A percentile compares a stretch with the other conserved stretches of the same genome.
These are phyloP conservation scores for Saprolegnia parasitica DNA, from an alignment of 352 stramenopile genomes.

Conservation along the genomic window DNA sequence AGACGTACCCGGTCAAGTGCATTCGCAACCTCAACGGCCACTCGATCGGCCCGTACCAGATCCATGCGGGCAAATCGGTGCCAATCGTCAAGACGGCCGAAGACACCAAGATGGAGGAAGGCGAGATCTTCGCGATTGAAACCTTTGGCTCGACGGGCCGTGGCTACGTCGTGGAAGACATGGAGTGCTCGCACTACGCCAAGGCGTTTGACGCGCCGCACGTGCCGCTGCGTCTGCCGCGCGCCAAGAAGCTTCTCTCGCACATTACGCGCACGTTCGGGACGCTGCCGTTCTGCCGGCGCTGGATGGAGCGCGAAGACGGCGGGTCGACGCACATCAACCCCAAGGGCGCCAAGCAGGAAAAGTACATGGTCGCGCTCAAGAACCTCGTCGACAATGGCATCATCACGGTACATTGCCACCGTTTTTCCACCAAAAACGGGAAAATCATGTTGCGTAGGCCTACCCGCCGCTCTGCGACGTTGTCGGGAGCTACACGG, in stretches of 20 bases:
- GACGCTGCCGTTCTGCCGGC: constrained; percentile 97
- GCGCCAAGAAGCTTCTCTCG: constrained; percentile 92
- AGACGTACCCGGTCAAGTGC: constrained; percentile 92
- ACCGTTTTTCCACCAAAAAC: too few species aligned
- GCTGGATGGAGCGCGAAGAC: constrained; percentile 96
- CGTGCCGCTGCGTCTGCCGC: constrained; percentile 87
- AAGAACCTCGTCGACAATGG: constrained; percentile 98
- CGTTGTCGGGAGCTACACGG: constrained; percentile 94
- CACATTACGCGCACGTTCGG: constrained; percentile 99
- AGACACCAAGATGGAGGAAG: constrained; percentile 96
- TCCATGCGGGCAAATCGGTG: constrained; percentile 95
- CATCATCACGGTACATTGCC: constrained; percentile 84
- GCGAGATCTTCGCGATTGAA: constrained; percentile 97
- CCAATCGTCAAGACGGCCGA: constrained; percentile 93
- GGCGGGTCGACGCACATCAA: constrained; percentile 92
- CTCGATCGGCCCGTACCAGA: constrained; percentile 96
- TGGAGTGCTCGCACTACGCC: constrained; percentile 98
- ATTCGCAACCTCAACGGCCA: constrained; percentile 98
- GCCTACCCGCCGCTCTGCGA: constrained; percentile 96
- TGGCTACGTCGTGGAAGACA: constrained; percentile 87
- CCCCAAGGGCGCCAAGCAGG: constrained; percentile 92
- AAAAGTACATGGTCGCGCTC: constrained; percentile 96
- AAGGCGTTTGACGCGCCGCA: constrained; percentile 95
- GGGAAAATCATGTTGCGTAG: too few species aligned
- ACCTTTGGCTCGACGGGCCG: constrained; percentile 91